Percentiles rank a stretch among this genome's conserved stretches.
These are phyloP conservation scores for Talaromyces rugulosus DNA, from an alignment of 2,329 filamentous ascomycete species.

Conservation along the genomic window DNA sequence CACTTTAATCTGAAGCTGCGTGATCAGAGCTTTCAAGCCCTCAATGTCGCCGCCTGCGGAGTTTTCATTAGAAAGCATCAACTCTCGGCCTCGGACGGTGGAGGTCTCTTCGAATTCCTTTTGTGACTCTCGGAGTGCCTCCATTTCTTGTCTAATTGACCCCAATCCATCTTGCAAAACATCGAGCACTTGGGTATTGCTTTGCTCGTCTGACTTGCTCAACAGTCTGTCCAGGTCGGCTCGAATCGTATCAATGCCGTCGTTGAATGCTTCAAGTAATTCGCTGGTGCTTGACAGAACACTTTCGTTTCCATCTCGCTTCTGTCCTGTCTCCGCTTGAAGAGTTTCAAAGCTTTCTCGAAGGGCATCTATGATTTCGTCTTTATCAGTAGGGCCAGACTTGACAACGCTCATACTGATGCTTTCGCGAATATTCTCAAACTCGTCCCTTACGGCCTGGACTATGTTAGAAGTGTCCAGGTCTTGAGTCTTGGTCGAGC, in stretches of 20 bases:
- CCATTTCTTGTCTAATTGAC: conserved; percentile 71
- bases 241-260: conserved; percentile 70
- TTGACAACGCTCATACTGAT: conserved; percentile 50
- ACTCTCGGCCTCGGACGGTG: conserved; percentile 50
- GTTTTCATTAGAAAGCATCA: conserved; percentile 53
- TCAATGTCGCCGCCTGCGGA: conserved; percentile 68
- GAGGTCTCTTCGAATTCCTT: conserved; percentile 48
- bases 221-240: conserved; percentile 69
- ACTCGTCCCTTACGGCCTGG: conserved; percentile 54
- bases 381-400: conserved; percentile 48
- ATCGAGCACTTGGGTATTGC: conserved; percentile 84
- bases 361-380: conserved; percentile 60
- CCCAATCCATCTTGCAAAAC: conserved; percentile 79
- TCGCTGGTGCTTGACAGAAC: conserved; percentile 53
- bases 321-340: conserved; percentile 50
- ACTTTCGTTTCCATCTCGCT: conserved; percentile 46
- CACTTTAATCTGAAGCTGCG: conserved; percentile 77
- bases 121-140: conserved; percentile 62
- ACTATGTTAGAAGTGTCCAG: conserved; percentile 34
- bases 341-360: conserved; percentile 41
- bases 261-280: conserved; percentile 58
- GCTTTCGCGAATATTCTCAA: conserved; percentile 58
- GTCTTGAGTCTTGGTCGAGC: conserved; percentile 23
- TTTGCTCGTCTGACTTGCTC: conserved; percentile 77
- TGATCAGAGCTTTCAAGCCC: conserved; percentile 77